Evolutionary conservation across 306 rosid species (phyloP), one percentile per base, ranked within the genome.

Genomic region (Casuarina equisetifolia): DNA sequence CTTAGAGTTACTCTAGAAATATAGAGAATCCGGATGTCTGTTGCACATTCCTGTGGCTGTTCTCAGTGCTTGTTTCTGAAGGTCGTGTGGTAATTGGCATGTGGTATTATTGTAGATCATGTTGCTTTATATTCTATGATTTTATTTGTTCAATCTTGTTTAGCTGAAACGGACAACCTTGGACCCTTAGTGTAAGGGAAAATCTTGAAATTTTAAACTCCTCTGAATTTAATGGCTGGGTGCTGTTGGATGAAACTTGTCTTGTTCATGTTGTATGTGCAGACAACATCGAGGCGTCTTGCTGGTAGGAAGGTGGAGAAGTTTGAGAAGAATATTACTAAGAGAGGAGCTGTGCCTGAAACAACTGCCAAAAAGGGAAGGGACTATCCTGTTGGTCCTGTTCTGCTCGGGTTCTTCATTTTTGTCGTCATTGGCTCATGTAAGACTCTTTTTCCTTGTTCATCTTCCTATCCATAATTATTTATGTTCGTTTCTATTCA

Each of bases 361-460:
- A 88, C 96, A 17, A 76, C 88, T 39, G 13, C 90, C 51, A 96
- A 96, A 84, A 96, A 96, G 76, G 94, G 89, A 35, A 96, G 87
- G 79, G 97, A 96, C 78, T 96, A 96, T 62, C 98, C 97, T 3
- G 98, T 96, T 76, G 97, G 99, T 4, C 98, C 99, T 6, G 1
- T 92, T 35, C 84, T 92, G 73, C 94, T 96, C 1, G 99, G 99
- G 10, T 96, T 96, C 98, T 92, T 96, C 87, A 5, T 96, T 59
- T 96, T 96, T 66, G 99, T 96, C 67, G 98, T 96, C 85, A 88
- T 96, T 46, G 99, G 99, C 48, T 96, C 99, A 81, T 96, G 99
- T 95, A 90, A 84, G 94, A 32, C 3, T 11, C 39, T 63, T 2
- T 40, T 50, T n/a, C 44, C 70, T 72, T 35, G 2, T 1, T 45